A percentile compares a stretch with the other conserved stretches of the same genome.
Evolutionary conservation across 73 alveolate genomes (phyloP).

Genomic region (Paramecium bursaria): DNA sequence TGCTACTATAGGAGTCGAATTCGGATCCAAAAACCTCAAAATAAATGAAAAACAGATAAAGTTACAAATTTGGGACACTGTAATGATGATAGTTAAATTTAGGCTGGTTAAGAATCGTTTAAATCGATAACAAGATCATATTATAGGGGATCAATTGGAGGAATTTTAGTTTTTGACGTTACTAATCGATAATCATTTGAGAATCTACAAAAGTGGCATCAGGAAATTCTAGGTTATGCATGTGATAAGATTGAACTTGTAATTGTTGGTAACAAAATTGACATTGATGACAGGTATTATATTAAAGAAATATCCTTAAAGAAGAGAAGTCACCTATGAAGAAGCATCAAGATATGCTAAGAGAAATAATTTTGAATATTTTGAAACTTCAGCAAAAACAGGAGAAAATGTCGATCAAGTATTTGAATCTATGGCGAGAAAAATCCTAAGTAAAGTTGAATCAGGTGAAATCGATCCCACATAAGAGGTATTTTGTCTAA

Average conservation of each 20-base stretch:
- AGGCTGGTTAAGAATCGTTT: constrained; percentile 74
- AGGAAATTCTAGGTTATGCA: constrained; percentile 64
- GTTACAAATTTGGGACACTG: constrained; percentile 86
- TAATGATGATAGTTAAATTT: constrained; percentile 1
- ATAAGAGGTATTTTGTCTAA: background rate
- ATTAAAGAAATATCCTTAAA: background rate
- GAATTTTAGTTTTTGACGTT: constrained; percentile 39
- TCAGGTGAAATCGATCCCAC: constrained; percentile 45
- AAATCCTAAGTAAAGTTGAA: constrained; percentile 42
- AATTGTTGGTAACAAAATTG: constrained; percentile 76
- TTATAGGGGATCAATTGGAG: constrained; percentile 73
- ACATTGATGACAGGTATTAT: constrained; percentile 56
- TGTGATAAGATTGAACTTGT: constrained; percentile 41
- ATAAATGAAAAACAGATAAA: constrained; percentile 71
- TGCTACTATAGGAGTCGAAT: constrained; percentile 81
- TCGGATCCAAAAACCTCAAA: constrained; percentile 76
- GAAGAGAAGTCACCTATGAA: constrained; percentile 74
- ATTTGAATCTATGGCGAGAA: constrained; percentile 61
- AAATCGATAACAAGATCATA: constrained; percentile 74
- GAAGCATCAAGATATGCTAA: constrained; percentile 79
- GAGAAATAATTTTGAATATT: constrained; percentile 65
- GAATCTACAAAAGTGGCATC: constrained; percentile 54
- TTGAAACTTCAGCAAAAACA: constrained; percentile 78
- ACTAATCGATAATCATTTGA: constrained; percentile 57
- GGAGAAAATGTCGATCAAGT: constrained; percentile 72